phyloP scores from a whole-genome alignment of 164 flowering plant species.

The Liquidambar formosana region DNA sequence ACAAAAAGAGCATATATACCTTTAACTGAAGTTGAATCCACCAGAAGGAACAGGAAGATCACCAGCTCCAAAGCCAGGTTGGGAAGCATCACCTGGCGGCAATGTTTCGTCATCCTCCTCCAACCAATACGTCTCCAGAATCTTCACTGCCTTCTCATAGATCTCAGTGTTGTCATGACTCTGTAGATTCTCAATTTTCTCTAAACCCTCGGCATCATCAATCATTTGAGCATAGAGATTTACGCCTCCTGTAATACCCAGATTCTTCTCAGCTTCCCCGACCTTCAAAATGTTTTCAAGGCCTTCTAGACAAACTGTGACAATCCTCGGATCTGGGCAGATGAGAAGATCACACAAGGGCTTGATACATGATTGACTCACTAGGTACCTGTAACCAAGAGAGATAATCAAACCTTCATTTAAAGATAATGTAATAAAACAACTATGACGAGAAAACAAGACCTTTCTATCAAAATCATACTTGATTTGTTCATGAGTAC shows the following conservation, averaged over 20 bases:
- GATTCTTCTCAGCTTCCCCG: conserved; percentile 53
- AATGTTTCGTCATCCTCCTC: conserved; percentile 47
- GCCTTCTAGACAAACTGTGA: conserved; percentile 54
- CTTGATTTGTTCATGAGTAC: conserved; percentile 62
- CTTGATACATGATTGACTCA: conserved; percentile 44
- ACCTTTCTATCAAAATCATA: conserved; percentile 17
- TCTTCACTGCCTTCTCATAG: conserved; percentile 50
- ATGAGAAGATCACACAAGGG: conserved; percentile 57
- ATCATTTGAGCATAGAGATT: conserved; percentile 49
- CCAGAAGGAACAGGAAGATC: conserved; percentile 39
- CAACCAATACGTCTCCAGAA: conserved; percentile 48
- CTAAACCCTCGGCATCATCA: conserved; percentile 57
- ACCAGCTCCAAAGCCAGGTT: conserved; percentile 30
- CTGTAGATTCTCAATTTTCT: conserved; percentile 51
- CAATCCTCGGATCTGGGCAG: conserved; percentile 56
- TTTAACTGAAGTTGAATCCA: conserved; percentile 47
- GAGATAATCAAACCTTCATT: background rate
- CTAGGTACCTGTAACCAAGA: conserved; percentile 35
- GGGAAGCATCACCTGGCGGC: conserved; percentile 41
- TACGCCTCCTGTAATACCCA: conserved; percentile 32
- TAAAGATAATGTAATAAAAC: background rate
- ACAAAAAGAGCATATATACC: conserved; percentile 12
- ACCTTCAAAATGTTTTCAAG: conserved; percentile 58
- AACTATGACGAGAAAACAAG: background rate
- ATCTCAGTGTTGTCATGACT: conserved; percentile 53